A percentile compares a stretch with the other conserved stretches of the same genome.
phyloP scores from a whole-genome alignment of 768 basidiomycete species.

The Melanogaster broomeanus region DNA sequence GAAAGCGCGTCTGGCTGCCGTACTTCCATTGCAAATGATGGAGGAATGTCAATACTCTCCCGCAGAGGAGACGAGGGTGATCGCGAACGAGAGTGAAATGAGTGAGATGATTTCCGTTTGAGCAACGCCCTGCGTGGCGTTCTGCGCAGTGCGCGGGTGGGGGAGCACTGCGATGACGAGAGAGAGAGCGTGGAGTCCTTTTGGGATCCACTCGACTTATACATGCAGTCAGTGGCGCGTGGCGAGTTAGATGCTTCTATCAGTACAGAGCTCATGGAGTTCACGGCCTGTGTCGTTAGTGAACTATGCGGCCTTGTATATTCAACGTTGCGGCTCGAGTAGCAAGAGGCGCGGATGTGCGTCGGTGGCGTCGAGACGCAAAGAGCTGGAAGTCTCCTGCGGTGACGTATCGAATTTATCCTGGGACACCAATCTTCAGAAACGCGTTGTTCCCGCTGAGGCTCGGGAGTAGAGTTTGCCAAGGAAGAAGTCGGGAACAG shows the following conservation, averaged over 20 bases:
- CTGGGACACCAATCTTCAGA: conserved; percentile 13
- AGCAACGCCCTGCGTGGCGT: conserved; percentile 37
- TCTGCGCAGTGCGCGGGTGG: conserved; percentile 40
- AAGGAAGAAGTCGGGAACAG: conserved; percentile 18
- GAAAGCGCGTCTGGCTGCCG: conserved; percentile 22
- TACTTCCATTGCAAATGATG: conserved; percentile 17
- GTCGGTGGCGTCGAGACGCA: conserved; percentile 14
- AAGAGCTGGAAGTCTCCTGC: conserved; percentile 22
- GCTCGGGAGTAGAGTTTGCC: conserved; percentile 13
- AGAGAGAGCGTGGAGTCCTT: conserved; percentile 22
- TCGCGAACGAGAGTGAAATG: conserved; percentile 18
- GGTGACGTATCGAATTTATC: conserved; percentile 15
- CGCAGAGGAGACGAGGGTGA: conserved; percentile 25
- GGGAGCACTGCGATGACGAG: conserved; percentile 27
- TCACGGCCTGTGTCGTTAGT: conserved; percentile 12
- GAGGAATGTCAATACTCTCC: conserved; percentile 16
- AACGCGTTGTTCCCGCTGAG: conserved; percentile 6
- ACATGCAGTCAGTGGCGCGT: conserved; percentile 20
- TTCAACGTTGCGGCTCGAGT: conserved; percentile 5
- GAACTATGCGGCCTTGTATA: conserved; percentile 1
- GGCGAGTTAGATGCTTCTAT: conserved; percentile 22
- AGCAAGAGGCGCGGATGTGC: conserved; percentile 14
- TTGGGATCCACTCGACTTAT: conserved; percentile 12
- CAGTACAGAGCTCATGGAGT: conserved; percentile 21
- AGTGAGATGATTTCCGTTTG: conserved; percentile 27